Evolutionary conservation across 257 asterid species (phyloP).

Genomic region (Jacaranda copaia): DNA sequence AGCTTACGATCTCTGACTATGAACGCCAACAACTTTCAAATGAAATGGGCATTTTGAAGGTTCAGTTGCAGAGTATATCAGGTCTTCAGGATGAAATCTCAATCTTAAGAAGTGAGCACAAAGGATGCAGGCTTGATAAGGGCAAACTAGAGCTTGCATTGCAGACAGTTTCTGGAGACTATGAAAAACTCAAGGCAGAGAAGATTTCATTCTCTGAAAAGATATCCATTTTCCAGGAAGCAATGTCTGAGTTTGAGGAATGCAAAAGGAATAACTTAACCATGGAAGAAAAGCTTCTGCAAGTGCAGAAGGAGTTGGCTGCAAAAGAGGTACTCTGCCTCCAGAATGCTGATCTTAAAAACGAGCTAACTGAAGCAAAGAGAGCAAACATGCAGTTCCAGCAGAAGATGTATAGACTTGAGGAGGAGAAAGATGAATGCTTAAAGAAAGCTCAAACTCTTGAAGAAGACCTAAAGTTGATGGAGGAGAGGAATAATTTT

Average conservation of each 20-base stretch:
- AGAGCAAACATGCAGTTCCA: slow-evolving; percentile 54
- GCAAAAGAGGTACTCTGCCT: slow-evolving; percentile 49
- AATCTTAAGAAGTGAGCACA: slow-evolving; percentile 52
- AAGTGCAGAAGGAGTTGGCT: slow-evolving; percentile 58
- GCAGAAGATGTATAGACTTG: slow-evolving; percentile 62
- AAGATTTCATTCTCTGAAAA: slow-evolving; percentile 51
- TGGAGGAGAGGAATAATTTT: slow-evolving; percentile 45
- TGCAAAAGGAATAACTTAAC: slow-evolving; percentile 53
- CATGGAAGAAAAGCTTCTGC: slow-evolving; percentile 61
- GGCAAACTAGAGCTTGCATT: slow-evolving; percentile 56
- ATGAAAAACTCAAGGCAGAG: slow-evolving; percentile 60
- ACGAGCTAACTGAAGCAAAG: slow-evolving; percentile 54
- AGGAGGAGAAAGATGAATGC: slow-evolving; percentile 65
- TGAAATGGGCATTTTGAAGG: slow-evolving; percentile 54
- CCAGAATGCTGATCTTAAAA: slow-evolving; percentile 52
- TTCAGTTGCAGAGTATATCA: slow-evolving; percentile 60
- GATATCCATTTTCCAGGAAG: slow-evolving; percentile 48
- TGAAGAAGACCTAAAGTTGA: slow-evolving; percentile 55
- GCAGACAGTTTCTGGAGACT: slow-evolving; percentile 47
- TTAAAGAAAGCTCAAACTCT: slow-evolving; percentile 63
- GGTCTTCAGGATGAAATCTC: slow-evolving; percentile 63
- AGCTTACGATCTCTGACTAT: slow-evolving; percentile 71
- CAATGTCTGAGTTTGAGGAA: slow-evolving; percentile 59
- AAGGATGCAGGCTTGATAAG: slow-evolving; percentile 53
- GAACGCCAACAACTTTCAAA: slow-evolving; percentile 70